Conservation (phyloP, 2,329 filamentous ascomycete genomes). For the Huntiella abstrusa region DNA sequence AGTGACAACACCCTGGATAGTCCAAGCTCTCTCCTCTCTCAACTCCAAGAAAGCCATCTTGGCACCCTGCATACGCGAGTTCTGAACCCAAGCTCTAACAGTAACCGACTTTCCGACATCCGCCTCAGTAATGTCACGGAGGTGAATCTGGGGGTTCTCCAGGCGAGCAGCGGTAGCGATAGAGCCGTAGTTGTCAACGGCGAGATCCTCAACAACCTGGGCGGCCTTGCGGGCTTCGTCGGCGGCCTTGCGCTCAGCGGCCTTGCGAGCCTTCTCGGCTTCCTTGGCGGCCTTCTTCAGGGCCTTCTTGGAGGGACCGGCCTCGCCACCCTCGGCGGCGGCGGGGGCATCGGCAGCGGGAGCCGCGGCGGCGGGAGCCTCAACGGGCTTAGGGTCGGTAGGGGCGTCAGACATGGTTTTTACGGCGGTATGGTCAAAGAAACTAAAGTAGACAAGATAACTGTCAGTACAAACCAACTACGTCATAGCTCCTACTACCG, state of each 20-base stretch:
- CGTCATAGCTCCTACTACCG: no score
- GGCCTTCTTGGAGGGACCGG: constrained; percentile 54
- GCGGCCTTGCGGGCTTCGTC: constrained; percentile 47
- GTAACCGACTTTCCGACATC: constrained; percentile 53
- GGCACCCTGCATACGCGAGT: constrained; percentile 69
- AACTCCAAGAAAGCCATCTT: constrained; percentile 87
- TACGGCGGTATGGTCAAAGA: background rate
- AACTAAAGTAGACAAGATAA: no score
- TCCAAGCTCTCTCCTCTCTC: constrained; percentile 53
- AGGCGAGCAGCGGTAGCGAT: constrained; percentile 39
- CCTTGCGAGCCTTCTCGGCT: constrained; percentile 53
- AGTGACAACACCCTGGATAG: constrained; percentile 63
- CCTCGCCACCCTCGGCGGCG: constrained; percentile 11
- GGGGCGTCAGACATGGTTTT: constrained; percentile 19
- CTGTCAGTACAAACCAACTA: no score
- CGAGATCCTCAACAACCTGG: constrained; percentile 47
- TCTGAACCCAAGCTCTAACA: constrained; percentile 68
- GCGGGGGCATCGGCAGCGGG: background rate
- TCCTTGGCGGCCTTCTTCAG: constrained; percentile 78
- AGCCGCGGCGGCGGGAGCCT: constrained; percentile 5
- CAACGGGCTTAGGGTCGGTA: constrained; percentile 14
- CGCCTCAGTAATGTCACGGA: constrained; percentile 45
- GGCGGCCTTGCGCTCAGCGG: constrained; percentile 57
- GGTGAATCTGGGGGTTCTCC: constrained; percentile 36
- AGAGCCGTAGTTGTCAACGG: constrained; percentile 65